Base-by-base conservation (phyloP, 208 protist genomes). In the Acanthamoeba culbertsoni region DNA sequence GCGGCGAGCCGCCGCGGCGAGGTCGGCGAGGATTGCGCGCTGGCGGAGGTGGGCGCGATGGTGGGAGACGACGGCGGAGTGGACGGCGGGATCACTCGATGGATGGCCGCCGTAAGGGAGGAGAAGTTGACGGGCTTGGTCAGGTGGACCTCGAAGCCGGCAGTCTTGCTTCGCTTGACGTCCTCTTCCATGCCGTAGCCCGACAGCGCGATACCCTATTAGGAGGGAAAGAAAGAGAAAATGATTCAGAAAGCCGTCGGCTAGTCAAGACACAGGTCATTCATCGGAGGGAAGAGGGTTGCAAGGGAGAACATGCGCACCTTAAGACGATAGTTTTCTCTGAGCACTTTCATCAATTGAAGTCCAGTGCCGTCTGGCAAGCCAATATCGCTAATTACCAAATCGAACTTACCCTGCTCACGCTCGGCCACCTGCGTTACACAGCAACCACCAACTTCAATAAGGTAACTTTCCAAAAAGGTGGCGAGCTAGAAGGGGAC, bases 111-210 rank as follows among this genome's bases (percentile, higher is more conserved):
- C 7, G 37, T 71, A 18, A 93, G 82, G 7, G 75, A 46, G 4
- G 40, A 46, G n/a, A 88, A 90, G 53, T 93, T 84, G 75, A 93
- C 40, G 0, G 91, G 91, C 91, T 93, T 93, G 42, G 68, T 93
- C 18, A 93, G 65, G 23, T 93, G 91, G 14, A 86, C 26, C 26
- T 79, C 55, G n/a, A 93, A 93, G 0, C 91, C 91, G 8, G 75
- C 75, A 6, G 40, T 57, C 43, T 75, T 35, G 82, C 55, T 79
- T 31, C 68, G 48, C 43, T 86, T 51, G 26, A 93, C 53, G 68
- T 93, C 91, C 51, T 93, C 91, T 46, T 93, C 91, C 91, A 93
- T 93, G 37, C 91, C 91, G 48, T 86, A 93, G 51, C 91, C 91
- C 28, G 55, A 79, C 28, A 93, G 63, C 0, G 91, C 91, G 40